Evolutionary conservation across 192 early-diverging fungal genomes (phyloP), one percentile per base, ranked within the genome.

Genomic region (Backusella sp.): DNA sequence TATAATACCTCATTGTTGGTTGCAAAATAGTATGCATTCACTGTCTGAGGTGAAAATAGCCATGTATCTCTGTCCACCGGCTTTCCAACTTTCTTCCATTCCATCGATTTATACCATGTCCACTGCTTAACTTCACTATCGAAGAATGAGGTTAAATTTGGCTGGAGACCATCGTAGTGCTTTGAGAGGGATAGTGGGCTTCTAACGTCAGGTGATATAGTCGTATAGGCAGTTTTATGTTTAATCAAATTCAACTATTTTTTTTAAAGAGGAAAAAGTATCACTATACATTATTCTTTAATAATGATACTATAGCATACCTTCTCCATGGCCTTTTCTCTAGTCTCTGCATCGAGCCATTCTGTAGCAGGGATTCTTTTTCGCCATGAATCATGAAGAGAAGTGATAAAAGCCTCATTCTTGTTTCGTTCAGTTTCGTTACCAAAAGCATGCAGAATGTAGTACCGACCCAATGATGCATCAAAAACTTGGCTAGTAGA

Each of bases 261-360:
- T 49, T 49, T 49, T 32, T 32, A 32, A 32, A 49, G 5, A 49
- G 46, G 0, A 17, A 6, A 49, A 52, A 52, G 14, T 15, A 52
- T 52, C 19, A 52, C 32, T 32, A 6, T 52, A 52, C 15, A 19
- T 14, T 19, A 52, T 6, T 6, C 0, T 52, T 19, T 52, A 19
- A n/a, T 52, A 19, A n/a, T 52, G 14, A 52, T 52, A 52, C n/a
- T 52, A 19, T 6, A 19, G 1, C 6, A 52, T 49, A 81, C 68
- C 70, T 82, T 87, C 9, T 79, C 52, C 14, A 84, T 73, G 4
- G 87, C 87, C 3, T 53, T 70, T 15, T 79, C 23, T 11, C 76
- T 73, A 8, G 87, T 88, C 3, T 66, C 62, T 36, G 69, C 21
- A 72, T 88, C 87, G n/a, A 88, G 70, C 87, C 85, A 86, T 8